Base-by-base conservation (phyloP, 768 basidiomycete genomes). In the Boletus vermiculosoides region DNA sequence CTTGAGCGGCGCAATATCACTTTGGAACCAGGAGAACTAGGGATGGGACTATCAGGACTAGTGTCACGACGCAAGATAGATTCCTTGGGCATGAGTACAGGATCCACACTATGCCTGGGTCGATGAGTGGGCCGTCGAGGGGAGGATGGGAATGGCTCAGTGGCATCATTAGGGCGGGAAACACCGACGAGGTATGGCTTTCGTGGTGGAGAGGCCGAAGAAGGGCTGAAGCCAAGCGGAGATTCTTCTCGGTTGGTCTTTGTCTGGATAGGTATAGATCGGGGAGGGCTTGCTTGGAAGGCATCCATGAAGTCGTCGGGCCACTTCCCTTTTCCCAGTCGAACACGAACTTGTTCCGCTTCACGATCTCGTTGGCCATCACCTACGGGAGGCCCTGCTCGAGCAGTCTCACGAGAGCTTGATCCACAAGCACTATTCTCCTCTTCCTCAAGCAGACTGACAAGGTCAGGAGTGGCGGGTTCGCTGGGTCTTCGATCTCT, bases 271-370 rank as follows among this genome's bases (percentile, higher is more conserved):
- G 74, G 69, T 54, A 72, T 71, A 48, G 68, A 67, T 54, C 56
- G 70, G 50, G 63, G 41, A 71, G 70, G 68, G 53, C 50, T 61
- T 41, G 58, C 60, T 52, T 77, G 76, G 58, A 88, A 81, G 30
- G 76, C 83, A 61, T 84, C 83, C 54, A 91, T 68, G 67, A 90
- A 88, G 70, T 90, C 89, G 71, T 90, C 88, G 0, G 90, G 88
- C 88, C 88, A 91, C 70, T 87, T 90, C 56, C 87, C 89, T 69
- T 90, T 88, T 34, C 84, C 83, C 34, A 90, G 80, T 53, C 84
- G 79, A 59, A 90, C 77, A 44, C 71, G 66, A 34, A 66, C 65
- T 61, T 72, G 75, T 53, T 76, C 69, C 13, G 60, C 54, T 57
- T 71, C 62, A 63, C 46, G 62, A 58, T 58, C 52, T 57, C 62